Conservation (phyloP, 108 stramenopile species). For the Schizochytrium sp. region DNA sequence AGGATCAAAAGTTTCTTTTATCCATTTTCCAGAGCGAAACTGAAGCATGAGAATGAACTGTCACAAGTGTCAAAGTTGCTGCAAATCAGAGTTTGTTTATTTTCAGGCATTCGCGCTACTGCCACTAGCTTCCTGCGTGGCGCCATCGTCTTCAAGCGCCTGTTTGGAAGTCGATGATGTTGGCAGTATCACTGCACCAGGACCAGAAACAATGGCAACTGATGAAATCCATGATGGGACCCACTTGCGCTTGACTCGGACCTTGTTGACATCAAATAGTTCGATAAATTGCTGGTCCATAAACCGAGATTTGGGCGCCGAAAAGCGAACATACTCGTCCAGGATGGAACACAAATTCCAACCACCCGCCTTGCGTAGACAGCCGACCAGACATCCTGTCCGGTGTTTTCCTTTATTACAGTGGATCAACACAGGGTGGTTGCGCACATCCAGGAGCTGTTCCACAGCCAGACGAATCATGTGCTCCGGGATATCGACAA, state of each 20-base stretch:
- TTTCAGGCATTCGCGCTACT: too few species aligned
- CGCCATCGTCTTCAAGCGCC: too few species aligned
- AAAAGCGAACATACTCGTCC: constrained; percentile 40
- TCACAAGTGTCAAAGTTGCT: too few species aligned
- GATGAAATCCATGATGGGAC: neutral
- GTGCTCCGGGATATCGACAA: neutral
- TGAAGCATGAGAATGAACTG: too few species aligned
- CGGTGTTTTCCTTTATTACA: constrained; percentile 45
- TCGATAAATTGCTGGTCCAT: constrained; percentile 41
- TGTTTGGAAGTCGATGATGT: too few species aligned
- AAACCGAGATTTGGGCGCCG: constrained; percentile 35
- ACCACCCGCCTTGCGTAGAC: constrained; percentile 33
- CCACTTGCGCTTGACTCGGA: neutral
- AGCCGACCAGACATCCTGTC: constrained; percentile 42
- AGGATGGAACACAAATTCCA: constrained; percentile 42
- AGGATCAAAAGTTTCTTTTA: too few species aligned
- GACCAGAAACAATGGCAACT: neutral
- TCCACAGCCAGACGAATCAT: constrained; percentile 22
- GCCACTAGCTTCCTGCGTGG: too few species aligned
- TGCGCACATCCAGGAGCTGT: constrained; percentile 29
- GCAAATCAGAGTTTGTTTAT: too few species aligned
- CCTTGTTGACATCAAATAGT: constrained; percentile 22
- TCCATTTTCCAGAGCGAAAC: too few species aligned
- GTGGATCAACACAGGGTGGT: constrained; percentile 43
- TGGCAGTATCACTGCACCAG: neutral